These are phyloP conservation scores for Periglandula ipomoeae DNA, from an alignment of 2,329 filamentous ascomycete species.

Conservation along the genomic window DNA sequence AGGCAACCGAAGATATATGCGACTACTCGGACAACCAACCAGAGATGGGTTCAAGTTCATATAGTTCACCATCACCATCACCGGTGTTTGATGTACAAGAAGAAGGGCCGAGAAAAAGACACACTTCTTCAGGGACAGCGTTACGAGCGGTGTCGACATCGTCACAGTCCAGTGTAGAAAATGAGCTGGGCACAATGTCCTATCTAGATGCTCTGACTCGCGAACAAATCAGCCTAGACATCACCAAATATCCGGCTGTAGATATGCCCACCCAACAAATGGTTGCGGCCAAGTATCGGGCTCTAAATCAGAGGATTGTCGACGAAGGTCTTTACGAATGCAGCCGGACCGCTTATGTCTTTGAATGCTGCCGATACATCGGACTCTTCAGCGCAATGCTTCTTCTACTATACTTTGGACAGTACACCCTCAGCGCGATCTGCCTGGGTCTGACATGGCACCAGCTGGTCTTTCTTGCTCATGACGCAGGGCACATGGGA, in stretches of 20 bases:
- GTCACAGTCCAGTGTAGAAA: constrained; percentile 49
- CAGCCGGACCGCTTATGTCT: constrained; percentile 70
- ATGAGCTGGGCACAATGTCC: constrained; percentile 37
- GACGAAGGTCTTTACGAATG: constrained; percentile 74
- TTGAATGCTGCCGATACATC: constrained; percentile 65
- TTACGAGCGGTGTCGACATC: not conserved
- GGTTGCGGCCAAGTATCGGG: constrained; percentile 76
- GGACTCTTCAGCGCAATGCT: constrained; percentile 53
- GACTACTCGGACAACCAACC: constrained; percentile 10
- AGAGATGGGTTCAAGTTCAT: constrained; percentile 30
- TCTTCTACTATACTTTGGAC: constrained; percentile 49
- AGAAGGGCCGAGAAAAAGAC: constrained; percentile 21
- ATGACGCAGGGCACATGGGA: constrained; percentile 95
- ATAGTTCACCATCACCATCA: constrained; percentile 43
- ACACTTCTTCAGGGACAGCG: not conserved
- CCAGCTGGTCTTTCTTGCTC: constrained; percentile 85
- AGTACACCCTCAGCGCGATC: constrained; percentile 61
- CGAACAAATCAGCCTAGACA: constrained; percentile 64
- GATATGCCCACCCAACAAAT: constrained; percentile 64
- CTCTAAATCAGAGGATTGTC: constrained; percentile 60
- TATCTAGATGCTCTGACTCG: constrained; percentile 63
- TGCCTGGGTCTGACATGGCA: constrained; percentile 86
- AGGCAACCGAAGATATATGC: constrained; percentile 22
- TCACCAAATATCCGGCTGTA: constrained; percentile 70
- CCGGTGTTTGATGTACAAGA: constrained; percentile 37